A percentile compares a stretch with the other conserved stretches of the same genome.
Evolutionary conservation across 805 yeast genomes (phyloP).

Genomic region (Yarrowia deformans): DNA sequence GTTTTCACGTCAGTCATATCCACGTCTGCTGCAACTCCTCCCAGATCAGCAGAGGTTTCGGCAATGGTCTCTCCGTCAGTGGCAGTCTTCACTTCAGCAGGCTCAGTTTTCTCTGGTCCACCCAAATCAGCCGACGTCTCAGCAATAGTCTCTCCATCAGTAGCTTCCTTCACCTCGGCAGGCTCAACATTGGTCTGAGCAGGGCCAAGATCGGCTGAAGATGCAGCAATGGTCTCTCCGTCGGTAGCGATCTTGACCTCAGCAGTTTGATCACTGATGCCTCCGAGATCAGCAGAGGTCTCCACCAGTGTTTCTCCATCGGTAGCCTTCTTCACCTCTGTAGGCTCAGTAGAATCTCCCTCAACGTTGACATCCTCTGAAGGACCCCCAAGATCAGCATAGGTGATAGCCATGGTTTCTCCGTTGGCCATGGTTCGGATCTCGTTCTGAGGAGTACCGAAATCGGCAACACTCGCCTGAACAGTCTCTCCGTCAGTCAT

Average conservation of each 20-base stretch:
- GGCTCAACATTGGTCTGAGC: neutral
- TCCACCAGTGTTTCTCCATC: neutral
- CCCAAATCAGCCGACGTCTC: neutral
- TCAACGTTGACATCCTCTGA: neutral
- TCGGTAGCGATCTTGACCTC: neutral
- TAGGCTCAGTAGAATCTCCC: neutral
- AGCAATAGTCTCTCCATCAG: constrained; percentile 1
- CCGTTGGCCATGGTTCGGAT: constrained; percentile 1
- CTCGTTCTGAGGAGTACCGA: neutral
- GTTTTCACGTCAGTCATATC: neutral
- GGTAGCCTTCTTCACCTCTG: neutral
- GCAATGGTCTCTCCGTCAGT: constrained; percentile 3
- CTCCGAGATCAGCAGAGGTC: neutral
- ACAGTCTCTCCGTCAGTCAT: constrained; percentile 13
- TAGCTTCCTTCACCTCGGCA: neutral
- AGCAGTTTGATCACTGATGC: too few relatives aligned
- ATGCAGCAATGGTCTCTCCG: neutral
- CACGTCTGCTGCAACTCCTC: neutral
- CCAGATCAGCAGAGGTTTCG: neutral
- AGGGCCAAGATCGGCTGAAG: neutral
- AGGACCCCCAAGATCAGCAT: constrained; percentile 2
- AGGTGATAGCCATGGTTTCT: constrained; percentile 4
- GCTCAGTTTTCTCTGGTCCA: neutral
- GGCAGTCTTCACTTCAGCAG: neutral
- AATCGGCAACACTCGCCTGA: neutral